Evolutionary conservation across 495 filamentous ascomycete species (phyloP), one percentile per base, ranked within the genome.

Genomic region (Aspergillus ostianus): DNA sequence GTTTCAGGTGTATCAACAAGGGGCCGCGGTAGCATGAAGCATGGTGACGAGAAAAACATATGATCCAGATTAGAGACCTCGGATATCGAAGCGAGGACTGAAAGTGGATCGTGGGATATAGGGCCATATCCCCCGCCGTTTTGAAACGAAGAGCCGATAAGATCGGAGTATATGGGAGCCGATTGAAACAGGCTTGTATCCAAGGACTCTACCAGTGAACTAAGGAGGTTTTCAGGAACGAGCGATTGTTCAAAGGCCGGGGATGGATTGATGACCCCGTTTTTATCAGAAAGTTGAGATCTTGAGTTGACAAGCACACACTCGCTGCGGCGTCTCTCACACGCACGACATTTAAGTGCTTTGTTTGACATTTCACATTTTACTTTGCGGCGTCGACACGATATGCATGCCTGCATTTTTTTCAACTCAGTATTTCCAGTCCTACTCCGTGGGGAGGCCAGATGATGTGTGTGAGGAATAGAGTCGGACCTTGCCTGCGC

Each of bases 321-420:
- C 21, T 52, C 27, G 50, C 19, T 27, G 27, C 17, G 19, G 26
- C 50, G 50, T 30, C 27, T 52, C 20, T 52, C 50, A 32, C 50
- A 52, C 1, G 50, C 50, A n/a, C 8, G 27, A 32, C 50, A 52
- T 15, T 32, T 52, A 15, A 9, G 17, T 18, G 17, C 13, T 27
- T 27, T 30, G n/a, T 6, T 30, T n/a, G 50, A 27, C 20, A 27
- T 52, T 26, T 27, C 50, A 30, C 50, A 52, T 52, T 32, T 52
- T 27, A 32, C 27, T 52, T 52, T 52, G 27, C 50, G 50, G n/a
- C 27, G 27, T 7, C 50, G 50, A 52, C 50, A 52, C n/a, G 27
- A 13, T 18, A 26, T 20, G 27, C 50, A 52, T 27, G 50, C 50
- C 50, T 52, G n/a, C 19, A 32, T 20, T 6, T 51, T 51, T 17